phyloP scores from a whole-genome alignment of 2,329 filamentous ascomycete genomes.

The Sporothrix sp. region DNA sequence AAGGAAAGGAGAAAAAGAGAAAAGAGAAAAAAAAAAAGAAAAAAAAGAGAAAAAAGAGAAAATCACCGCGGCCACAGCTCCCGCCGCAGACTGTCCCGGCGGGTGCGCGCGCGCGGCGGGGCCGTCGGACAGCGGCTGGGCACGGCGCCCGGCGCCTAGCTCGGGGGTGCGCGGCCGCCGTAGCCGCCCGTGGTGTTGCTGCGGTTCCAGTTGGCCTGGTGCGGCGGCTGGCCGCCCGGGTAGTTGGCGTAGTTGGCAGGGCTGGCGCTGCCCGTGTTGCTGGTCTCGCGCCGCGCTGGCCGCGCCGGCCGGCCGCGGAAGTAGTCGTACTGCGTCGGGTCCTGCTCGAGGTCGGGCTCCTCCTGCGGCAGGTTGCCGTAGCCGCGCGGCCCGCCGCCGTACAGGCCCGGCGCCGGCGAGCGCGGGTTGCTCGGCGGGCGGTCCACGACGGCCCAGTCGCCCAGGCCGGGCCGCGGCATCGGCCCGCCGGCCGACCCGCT shows the following conservation, averaged over 20 bases:
- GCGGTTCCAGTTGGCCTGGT: conserved; percentile 13
- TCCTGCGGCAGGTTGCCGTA: conserved; percentile 50
- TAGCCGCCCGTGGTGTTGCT: conserved; percentile 6
- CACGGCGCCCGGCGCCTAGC: conserved; percentile 14
- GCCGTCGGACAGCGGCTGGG: not conserved
- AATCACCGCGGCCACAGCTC: conserved; percentile 5
- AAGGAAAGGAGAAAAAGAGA: not conserved
- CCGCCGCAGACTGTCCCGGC: conserved; percentile 11
- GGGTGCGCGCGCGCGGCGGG: not conserved
- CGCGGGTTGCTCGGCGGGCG: conserved; percentile 25
- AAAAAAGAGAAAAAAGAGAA: not conserved
- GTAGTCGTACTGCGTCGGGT: conserved; percentile 47
- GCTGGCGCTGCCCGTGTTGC: not conserved
- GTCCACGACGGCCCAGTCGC: conserved; percentile 20
- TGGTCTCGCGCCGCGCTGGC: conserved; percentile 11
- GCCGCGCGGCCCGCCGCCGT: conserved; percentile 48
- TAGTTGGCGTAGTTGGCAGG: conserved; percentile 4
- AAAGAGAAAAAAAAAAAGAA: not conserved
- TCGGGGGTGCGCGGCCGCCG: conserved; percentile 12
- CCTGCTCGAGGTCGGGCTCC: conserved; percentile 32
- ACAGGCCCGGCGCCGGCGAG: conserved; percentile 40
- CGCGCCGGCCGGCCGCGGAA: conserved; percentile 34
- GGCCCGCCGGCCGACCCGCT: not conserved
- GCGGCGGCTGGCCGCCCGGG: not conserved
- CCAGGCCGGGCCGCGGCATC: not conserved